Percentiles rank a stretch among this genome's conserved stretches.
Evolutionary conservation across 164 flowering plant species (phyloP).

Genomic region (Umbellularia californica): DNA sequence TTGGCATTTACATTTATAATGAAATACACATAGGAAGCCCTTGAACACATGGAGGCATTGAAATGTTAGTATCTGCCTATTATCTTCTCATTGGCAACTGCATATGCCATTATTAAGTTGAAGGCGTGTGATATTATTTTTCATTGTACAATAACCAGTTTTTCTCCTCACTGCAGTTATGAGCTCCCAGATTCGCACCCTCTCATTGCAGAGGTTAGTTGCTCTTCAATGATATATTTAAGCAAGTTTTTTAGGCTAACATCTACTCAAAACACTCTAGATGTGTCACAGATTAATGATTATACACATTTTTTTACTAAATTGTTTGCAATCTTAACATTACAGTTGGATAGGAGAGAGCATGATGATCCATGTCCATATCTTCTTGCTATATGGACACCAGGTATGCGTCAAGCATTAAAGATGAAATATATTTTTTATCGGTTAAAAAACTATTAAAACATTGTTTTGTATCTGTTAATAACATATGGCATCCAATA

Average conservation of each 20-base stretch:
- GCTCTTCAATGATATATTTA: not conserved
- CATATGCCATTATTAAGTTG: too few relatives aligned
- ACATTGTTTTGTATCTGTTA: not conserved
- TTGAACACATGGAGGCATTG: not conserved
- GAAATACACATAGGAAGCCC: not conserved
- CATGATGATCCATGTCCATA: conserved; percentile 81
- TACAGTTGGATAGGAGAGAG: conserved; percentile 77
- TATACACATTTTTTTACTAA: not conserved
- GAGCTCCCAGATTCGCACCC: conserved; percentile 97
- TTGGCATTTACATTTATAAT: not conserved
- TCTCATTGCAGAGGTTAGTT: conserved; percentile 72
- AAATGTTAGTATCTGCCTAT: not conserved
- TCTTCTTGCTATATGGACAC: conserved; percentile 98
- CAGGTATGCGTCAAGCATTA: conserved; percentile 46
- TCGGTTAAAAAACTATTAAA: too few relatives aligned
- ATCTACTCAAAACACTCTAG: not conserved
- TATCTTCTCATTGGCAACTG: not conserved
- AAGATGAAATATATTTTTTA: too few relatives aligned
- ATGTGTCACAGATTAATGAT: too few relatives aligned
- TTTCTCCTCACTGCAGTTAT: conserved; percentile 55
- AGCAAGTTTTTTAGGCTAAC: not conserved
- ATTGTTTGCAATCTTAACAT: conserved; percentile 7
- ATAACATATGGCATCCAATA: conserved; percentile 3
- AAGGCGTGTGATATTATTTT: not conserved
- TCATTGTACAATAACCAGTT: conserved; percentile 7